Base-by-base conservation (phyloP, 306 rosid genomes). In the Cucurbita argyrosperma region DNA sequence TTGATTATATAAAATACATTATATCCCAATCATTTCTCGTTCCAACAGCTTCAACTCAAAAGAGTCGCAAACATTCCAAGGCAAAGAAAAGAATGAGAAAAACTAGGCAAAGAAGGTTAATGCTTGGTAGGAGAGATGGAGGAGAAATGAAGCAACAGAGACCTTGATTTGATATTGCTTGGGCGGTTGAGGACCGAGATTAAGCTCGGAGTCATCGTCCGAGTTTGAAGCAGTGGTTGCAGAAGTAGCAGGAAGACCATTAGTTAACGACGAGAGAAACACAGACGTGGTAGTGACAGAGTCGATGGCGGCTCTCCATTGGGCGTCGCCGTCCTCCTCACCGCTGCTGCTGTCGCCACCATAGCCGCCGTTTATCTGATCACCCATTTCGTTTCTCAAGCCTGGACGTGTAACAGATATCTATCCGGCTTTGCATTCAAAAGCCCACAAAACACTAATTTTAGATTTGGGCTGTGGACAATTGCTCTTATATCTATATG, bases 141-240 rank as follows among this genome's bases (percentile, higher is more conserved):
- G 21, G 42, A 42, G 77, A 30, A 14, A 11, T 37, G 53, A 60
- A 47, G 26, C 10, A n/a, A 53, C 37, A 52, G 67, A 16, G 23
- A 94, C 98, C 98, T 94, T 90, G 84, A 90, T 47, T 80, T 94
- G 97, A 85, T 89, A 88, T 76, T 85, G 92, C 83, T 90, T 94
- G 72, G 82, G 78, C 79, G 80, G 79, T 52, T 59, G 85, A 47
- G 79, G 40, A 79, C 84, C 72, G 65, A 73, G 89, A 54, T 85
- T 85, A 35, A 55, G 60, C 40, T 72, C 59, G 23, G 37, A 53
- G 40, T 55, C 71, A 35, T 78, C 72, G 8, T 70, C 77, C 10
- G 63, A 75, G 0, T 64, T 54, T 4, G 42, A 54, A 56, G 69
- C 60, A 43, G 78, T 72, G 73, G 67, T n/a, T 46, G 37, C 71